phyloP scores from a whole-genome alignment of 1,139 yeast species.

The Saccharomyces pastorianus region DNA sequence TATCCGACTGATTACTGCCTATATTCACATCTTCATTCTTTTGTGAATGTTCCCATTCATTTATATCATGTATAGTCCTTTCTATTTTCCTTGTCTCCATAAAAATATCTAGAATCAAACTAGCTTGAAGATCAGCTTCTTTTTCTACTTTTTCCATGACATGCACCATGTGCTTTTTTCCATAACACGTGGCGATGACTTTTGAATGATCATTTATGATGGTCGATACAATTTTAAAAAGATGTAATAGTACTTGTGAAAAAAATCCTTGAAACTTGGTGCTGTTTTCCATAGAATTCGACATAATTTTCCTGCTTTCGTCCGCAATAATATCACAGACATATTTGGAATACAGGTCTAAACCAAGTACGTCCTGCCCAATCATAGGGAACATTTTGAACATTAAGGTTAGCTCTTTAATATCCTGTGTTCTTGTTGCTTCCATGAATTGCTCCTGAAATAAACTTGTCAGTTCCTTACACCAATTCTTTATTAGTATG shows the following conservation, averaged over 20 bases:
- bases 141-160: conserved; percentile 69
- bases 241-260: conserved; percentile 60
- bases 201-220: conserved; percentile 83
- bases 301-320: conserved; percentile 48
- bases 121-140: conserved; percentile 88
- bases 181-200: conserved; percentile 66
- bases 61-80: conserved; percentile 47
- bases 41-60: conserved; percentile 10
- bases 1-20: not conserved
- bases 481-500: conserved; percentile 50
- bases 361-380: conserved; percentile 62
- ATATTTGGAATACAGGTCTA: conserved; percentile 74
- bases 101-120: conserved; percentile 78
- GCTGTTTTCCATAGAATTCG: conserved; percentile 26
- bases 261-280: conserved; percentile 38
- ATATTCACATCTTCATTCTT: conserved; percentile 3
- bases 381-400: conserved; percentile 86
- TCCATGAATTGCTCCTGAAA: conserved; percentile 57
- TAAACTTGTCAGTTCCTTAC: conserved; percentile 45
- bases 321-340: conserved; percentile 79
- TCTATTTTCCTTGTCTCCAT: conserved; percentile 43
- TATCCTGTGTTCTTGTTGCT: conserved; percentile 61
- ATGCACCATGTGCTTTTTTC: conserved; percentile 51
- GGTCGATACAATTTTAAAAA: conserved; percentile 78
- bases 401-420: conserved; percentile 50